phyloP scores from a whole-genome alignment of 169 alveolate species.

The Plasmodium inui region DNA sequence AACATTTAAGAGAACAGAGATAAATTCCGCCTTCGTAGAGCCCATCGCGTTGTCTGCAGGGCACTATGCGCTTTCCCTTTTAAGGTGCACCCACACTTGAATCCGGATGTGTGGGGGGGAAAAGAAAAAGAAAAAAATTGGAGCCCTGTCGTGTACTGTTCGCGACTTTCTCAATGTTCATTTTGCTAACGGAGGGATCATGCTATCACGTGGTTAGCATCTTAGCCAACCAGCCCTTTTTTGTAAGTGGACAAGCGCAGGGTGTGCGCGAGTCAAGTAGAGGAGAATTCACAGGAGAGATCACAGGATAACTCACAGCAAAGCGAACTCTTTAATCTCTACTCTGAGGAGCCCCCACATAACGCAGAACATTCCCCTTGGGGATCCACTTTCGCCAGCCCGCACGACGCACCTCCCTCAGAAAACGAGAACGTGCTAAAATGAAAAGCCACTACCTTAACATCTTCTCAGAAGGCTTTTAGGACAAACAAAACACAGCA shows the following conservation, averaged over 20 bases:
- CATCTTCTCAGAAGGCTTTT: constrained; percentile 27
- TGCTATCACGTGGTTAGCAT: too few species aligned
- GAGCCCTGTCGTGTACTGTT: background rate
- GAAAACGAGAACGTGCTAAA: background rate
- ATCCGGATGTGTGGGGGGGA: background rate
- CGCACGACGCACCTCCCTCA: too few species aligned
- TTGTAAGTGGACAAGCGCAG: background rate
- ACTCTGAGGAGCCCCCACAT: too few species aligned
- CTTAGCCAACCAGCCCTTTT: too few species aligned
- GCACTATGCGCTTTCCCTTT: background rate
- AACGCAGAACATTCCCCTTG: background rate
- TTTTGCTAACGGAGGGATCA: background rate
- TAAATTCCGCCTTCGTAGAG: background rate
- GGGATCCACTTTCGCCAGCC: background rate
- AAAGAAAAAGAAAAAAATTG: background rate
- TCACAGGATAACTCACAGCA: too few species aligned
- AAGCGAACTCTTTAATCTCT: too few species aligned
- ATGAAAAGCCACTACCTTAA: constrained; percentile 12
- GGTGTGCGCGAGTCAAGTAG: background rate
- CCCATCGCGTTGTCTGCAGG: background rate
- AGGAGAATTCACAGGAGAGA: too few species aligned
- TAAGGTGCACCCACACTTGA: background rate
- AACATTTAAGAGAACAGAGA: background rate
- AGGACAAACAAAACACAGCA: constrained; percentile 6
- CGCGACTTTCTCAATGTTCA: background rate